Base-by-base conservation (phyloP, 2,329 filamentous ascomycete species). In the Xylaria sp. region DNA sequence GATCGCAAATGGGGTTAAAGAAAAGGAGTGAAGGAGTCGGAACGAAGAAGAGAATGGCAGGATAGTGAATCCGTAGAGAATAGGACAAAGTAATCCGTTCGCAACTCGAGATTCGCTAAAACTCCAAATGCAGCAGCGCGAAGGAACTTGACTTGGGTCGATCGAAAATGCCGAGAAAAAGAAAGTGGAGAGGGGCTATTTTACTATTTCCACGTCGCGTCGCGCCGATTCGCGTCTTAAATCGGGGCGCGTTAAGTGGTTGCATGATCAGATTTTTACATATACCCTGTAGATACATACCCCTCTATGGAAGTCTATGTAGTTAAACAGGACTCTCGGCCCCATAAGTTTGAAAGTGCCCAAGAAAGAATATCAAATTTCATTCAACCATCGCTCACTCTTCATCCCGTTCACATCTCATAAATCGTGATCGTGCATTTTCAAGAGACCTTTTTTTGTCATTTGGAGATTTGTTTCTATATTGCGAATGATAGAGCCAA, bases 221-320 rank as follows among this genome's bases (percentile, higher is more conserved):
- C 63, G 63, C 59, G 63, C 18, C 23, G 52, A 54, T 59, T 60
- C 63, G 63, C 59, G 61, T 63, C 54, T 44, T n/a, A 18, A 18
- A 19, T 47, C 18, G n/a, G 2, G 30, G 53, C 63, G 63, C 59
- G 63, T 65, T 63, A 65, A 63, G 63, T 65, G 63, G 63, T 63
- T 63, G 61, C 63, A 65, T 63, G 16, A 8, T 11, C 48, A n/a
- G 37, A 5, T 49, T 10, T 4, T 37, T 37, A 48, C 13, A n/a
- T 9, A 34, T 5, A 23, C 19, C 19, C 16, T 18, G 5, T 51
- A 54, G 2, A 30, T 46, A 10, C 57, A 59, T 58, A 46, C 34
- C 4, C 3, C 3, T 13, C 19, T 23, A 44, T 44, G 3, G 3
- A 19, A 11, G 11, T 19, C 9, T 3, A 37, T 39, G 0, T 2